Evolutionary conservation across 805 yeast species (phyloP).

Genomic region (Gaillardinia entomophila): DNA sequence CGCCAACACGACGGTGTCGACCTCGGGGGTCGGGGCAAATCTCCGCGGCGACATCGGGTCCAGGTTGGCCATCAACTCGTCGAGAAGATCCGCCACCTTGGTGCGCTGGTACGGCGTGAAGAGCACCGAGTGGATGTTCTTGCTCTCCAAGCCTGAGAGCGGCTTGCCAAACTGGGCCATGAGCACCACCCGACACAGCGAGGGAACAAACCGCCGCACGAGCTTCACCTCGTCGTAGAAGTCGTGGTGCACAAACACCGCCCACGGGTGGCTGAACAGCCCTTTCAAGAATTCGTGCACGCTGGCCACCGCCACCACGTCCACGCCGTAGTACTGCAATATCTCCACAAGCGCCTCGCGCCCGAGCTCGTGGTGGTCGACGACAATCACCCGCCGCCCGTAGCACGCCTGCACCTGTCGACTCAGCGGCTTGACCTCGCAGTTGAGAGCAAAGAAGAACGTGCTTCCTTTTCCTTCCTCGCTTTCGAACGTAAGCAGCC

Average conservation of each 20-base stretch:
- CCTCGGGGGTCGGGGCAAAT: constrained; percentile 1
- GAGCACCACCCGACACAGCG: constrained; percentile 12
- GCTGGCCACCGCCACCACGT: constrained; percentile 16
- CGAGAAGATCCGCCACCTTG: constrained; percentile 9
- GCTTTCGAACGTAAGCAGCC: constrained; percentile 40
- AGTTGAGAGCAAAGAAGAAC: constrained; percentile 33
- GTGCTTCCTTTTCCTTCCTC: constrained; percentile 43
- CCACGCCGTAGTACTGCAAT: constrained; percentile 28
- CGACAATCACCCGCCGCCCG: constrained; percentile 21
- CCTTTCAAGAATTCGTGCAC: constrained; percentile 8
- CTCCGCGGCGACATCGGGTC: background rate
- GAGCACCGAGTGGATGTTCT: constrained; percentile 15
- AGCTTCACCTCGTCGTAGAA: constrained; percentile 8
- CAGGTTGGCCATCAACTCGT: background rate
- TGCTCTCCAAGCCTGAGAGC: constrained; percentile 13
- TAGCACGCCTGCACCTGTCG: too few species aligned
- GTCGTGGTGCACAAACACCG: constrained; percentile 16
- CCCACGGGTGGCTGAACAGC: too few species aligned
- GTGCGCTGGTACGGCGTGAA: constrained; percentile 24
- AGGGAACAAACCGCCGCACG: constrained; percentile 1
- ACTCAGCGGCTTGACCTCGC: constrained; percentile 20
- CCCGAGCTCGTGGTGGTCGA: constrained; percentile 25
- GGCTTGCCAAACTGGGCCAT: constrained; percentile 25
- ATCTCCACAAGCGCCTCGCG: constrained; percentile 25
- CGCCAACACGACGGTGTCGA: constrained; percentile 2